Percentiles rank a stretch among this genome's conserved stretches.
phyloP scores from a whole-genome alignment of 2,329 filamentous ascomycete genomes.

The Cercospora sp. region DNA sequence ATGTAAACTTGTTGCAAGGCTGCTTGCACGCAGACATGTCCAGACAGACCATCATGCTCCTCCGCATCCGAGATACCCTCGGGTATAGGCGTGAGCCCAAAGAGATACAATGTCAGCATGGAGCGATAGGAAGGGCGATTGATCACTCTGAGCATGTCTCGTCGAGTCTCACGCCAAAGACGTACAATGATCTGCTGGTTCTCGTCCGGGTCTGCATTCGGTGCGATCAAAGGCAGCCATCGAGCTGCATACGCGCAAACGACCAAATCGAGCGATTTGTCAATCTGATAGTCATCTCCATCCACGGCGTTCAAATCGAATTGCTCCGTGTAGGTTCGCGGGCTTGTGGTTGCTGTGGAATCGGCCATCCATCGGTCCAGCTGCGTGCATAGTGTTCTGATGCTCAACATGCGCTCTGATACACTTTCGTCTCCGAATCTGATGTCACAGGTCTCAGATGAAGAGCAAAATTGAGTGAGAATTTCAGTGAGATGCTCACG shows the following conservation, averaged over 20 bases:
- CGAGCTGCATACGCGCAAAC: conserved; percentile 14
- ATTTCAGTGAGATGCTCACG: neutral
- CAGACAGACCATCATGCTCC: conserved; percentile 15
- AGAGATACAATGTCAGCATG: conserved; percentile 18
- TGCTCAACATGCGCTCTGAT: conserved; percentile 16
- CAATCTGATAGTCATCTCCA: conserved; percentile 11
- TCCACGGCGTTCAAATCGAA: neutral
- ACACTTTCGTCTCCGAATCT: conserved; percentile 20
- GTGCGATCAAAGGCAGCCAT: conserved; percentile 14
- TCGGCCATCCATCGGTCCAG: conserved; percentile 19
- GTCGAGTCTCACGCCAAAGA: conserved; percentile 17
- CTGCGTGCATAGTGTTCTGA: conserved; percentile 15
- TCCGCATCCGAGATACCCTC: conserved; percentile 18
- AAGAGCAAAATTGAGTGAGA: neutral
- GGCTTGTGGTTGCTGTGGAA: neutral
- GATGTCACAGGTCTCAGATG: neutral
- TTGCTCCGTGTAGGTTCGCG: conserved; percentile 4
- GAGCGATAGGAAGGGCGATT: conserved; percentile 18
- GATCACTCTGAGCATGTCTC: conserved; percentile 18
- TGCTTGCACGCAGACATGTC: conserved; percentile 18
- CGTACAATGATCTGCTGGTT: conserved; percentile 6
- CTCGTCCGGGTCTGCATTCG: neutral
- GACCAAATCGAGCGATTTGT: conserved; percentile 10
- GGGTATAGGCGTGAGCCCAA: conserved; percentile 17
- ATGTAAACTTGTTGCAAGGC: conserved; percentile 18